Conservation (phyloP, 495 filamentous ascomycete genomes). For the Tuber aestivum region DNA sequence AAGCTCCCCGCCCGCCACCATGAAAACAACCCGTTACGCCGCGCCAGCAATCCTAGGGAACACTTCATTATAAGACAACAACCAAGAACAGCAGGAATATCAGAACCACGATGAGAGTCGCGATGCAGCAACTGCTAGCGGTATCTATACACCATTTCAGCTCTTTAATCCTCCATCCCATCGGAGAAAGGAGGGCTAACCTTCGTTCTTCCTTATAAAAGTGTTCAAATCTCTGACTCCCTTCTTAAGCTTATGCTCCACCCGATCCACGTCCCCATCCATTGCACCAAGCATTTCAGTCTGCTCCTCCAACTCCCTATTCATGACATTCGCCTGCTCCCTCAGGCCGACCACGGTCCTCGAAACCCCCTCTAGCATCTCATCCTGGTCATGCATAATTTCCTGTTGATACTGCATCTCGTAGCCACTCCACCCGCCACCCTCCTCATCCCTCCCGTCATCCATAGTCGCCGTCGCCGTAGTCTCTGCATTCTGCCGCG, state of each 20-base stretch:
- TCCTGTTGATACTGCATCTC: slow-evolving; percentile 86
- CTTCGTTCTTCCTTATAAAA: slow-evolving; percentile 88
- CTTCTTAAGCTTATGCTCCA: slow-evolving; percentile 75
- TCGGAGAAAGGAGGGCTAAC: slow-evolving; percentile 47
- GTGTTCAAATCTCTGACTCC: slow-evolving; percentile 78
- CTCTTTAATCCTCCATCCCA: not conserved
- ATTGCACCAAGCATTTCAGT: slow-evolving; percentile 69
- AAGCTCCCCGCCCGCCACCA: not conserved
- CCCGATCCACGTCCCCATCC: slow-evolving; percentile 74
- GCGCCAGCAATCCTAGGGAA: not conserved
- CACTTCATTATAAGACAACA: slow-evolving; percentile 48
- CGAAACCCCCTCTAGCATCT: slow-evolving; percentile 86
- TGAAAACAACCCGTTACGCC: slow-evolving; percentile 1
- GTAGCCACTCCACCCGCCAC: slow-evolving; percentile 61
- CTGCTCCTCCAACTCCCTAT: slow-evolving; percentile 91
- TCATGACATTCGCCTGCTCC: slow-evolving; percentile 89
- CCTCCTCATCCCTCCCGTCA: slow-evolving; percentile 42
- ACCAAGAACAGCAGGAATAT: slow-evolving; percentile 74
- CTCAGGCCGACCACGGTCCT: slow-evolving; percentile 83
- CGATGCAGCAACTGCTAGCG: slow-evolving; percentile 89
- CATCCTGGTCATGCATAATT: slow-evolving; percentile 92
- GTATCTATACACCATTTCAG: slow-evolving; percentile 53
- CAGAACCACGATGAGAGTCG: slow-evolving; percentile 72
- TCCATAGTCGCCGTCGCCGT: slow-evolving; percentile 42
- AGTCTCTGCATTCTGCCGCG: slow-evolving; percentile 33